phyloP scores from a whole-genome alignment of 2,329 filamentous ascomycete species.

The Phoma herbarum region DNA sequence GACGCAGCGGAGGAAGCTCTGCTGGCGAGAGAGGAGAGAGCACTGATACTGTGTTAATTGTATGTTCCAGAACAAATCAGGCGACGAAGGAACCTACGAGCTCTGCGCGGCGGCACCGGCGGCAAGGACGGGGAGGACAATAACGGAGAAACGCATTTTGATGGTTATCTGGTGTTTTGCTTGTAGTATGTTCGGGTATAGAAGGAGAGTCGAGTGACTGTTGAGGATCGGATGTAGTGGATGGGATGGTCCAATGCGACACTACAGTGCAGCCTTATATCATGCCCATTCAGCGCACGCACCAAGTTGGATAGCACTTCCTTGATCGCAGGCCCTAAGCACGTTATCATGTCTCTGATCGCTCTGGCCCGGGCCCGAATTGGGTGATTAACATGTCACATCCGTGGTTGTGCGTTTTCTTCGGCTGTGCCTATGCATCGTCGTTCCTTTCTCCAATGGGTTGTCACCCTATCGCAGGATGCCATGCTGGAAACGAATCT shows the following conservation, averaged over 20 bases:
- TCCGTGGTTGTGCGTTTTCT: neutral
- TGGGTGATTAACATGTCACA: neutral
- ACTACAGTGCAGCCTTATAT: slow-evolving; percentile 15
- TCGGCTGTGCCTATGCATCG: neutral
- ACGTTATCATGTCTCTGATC: slow-evolving; percentile 1
- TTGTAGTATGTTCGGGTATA: neutral
- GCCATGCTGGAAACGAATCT: neutral
- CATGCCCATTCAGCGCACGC: neutral
- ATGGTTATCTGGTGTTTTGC: neutral
- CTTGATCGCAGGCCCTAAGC: neutral
- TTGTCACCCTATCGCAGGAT: neutral
- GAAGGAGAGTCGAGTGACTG: neutral
- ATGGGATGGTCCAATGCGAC: neutral
- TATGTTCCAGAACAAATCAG: neutral
- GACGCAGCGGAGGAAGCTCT: slow-evolving; percentile 3
- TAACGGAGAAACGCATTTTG: slow-evolving; percentile 17
- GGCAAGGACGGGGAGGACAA: slow-evolving; percentile 14
- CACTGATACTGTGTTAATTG: neutral
- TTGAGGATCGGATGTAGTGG: neutral
- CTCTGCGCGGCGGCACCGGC: slow-evolving; percentile 16
- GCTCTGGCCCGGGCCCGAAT: slow-evolving; percentile 2
- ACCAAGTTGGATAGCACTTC: slow-evolving; percentile 1
- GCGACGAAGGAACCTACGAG: slow-evolving; percentile 5
- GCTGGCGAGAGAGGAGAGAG: neutral
- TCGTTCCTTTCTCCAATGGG: neutral